A percentile compares a stretch with the other conserved stretches of the same genome.
Conservation (phyloP, 75 land plant species). For the Larix kaempferi region DNA sequence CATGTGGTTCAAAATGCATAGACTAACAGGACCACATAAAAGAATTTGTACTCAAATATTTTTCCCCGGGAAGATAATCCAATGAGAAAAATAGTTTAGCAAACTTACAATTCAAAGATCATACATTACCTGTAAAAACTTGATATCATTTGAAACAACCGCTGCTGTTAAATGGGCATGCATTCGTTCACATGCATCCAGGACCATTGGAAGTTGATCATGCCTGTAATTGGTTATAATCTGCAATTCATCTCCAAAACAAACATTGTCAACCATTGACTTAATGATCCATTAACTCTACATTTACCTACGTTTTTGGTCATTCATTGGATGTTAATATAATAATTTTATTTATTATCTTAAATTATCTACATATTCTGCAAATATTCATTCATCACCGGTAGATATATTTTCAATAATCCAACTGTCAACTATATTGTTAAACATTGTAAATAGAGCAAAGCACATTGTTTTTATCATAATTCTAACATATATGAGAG, state of each 20-base stretch:
- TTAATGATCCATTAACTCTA: background rate
- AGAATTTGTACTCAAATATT: background rate
- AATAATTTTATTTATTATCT: too few species aligned
- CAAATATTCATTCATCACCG: background rate
- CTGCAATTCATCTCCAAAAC: conserved; percentile 29
- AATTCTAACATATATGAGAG: too few species aligned
- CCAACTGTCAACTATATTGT: background rate
- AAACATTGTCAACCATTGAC: background rate
- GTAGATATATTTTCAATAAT: background rate
- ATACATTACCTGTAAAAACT: conserved; percentile 67
- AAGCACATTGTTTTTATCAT: background rate
- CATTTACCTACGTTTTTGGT: background rate
- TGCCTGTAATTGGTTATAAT: conserved; percentile 74
- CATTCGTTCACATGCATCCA: conserved; percentile 91
- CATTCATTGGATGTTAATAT: background rate
- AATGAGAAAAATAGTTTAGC: background rate
- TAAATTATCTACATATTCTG: background rate
- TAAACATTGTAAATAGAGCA: background rate
- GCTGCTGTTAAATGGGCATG: conserved; percentile 99
- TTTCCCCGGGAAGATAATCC: background rate
- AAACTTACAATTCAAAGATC: background rate
- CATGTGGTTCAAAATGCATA: background rate
- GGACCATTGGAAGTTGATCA: conserved; percentile 66
- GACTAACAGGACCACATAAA: background rate
- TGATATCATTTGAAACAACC: conserved; percentile 90